Evolutionary conservation across 371 early-diverging fungal species (phyloP).

Genomic region (Vairimorpha apis): DNA sequence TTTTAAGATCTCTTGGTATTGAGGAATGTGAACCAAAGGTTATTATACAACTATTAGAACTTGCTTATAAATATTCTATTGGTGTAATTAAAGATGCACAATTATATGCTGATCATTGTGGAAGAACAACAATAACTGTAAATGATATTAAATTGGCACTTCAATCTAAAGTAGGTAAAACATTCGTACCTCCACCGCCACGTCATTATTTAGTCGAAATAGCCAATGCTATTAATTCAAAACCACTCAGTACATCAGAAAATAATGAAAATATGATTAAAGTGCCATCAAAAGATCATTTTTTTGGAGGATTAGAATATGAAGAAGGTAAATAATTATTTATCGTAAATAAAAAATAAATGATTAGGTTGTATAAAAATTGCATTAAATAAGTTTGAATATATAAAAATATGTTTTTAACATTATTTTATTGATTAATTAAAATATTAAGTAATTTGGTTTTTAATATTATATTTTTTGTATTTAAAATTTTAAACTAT

Average conservation of each 20-base stretch:
- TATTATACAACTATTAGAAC: conserved; percentile 85
- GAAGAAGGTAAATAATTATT: background rate
- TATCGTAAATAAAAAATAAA: no score
- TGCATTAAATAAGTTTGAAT: no score
- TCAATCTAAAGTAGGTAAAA: conserved; percentile 64
- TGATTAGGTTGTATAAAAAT: no score
- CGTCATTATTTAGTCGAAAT: conserved; percentile 61
- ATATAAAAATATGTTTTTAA: no score
- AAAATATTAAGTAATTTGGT: no score
- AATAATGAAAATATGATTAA: conserved; percentile 53
- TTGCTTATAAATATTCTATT: conserved; percentile 81
- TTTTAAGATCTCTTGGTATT: conserved; percentile 79
- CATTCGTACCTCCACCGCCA: conserved; percentile 64
- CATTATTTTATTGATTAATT: no score
- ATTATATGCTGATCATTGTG: conserved; percentile 82
- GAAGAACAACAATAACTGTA: conserved; percentile 70
- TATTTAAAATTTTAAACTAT: no score
- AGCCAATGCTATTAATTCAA: conserved; percentile 57
- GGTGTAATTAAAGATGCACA: conserved; percentile 86
- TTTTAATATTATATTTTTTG: no score
- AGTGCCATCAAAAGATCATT: conserved; percentile 50
- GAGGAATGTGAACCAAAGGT: conserved; percentile 90
- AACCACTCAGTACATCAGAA: conserved; percentile 56
- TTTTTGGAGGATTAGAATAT: conserved; percentile 11
- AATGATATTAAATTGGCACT: conserved; percentile 85